phyloP scores from a whole-genome alignment of 1,284 basidiomycete genomes.

The Afroboletus lepidellus region DNA sequence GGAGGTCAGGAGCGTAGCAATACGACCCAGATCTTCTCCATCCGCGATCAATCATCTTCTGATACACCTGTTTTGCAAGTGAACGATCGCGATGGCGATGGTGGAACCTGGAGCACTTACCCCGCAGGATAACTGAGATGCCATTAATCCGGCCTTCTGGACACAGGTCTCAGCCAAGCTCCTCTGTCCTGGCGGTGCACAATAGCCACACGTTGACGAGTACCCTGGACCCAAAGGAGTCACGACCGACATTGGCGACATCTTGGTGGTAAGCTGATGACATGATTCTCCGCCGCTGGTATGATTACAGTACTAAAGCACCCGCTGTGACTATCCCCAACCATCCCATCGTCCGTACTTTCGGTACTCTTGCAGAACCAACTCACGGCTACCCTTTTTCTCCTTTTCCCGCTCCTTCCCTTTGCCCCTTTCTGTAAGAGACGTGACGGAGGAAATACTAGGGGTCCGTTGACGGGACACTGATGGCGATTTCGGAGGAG shows the following conservation, averaged over 20 bases:
- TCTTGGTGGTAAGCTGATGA: constrained; percentile 4
- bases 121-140: constrained; percentile 47
- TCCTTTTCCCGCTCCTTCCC: constrained; percentile 55
- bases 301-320: background rate
- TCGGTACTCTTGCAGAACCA: constrained; percentile 71
- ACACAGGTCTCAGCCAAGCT: constrained; percentile 34
- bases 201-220: constrained; percentile 43
- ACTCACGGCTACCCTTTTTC: constrained; percentile 59
- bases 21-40: constrained; percentile 87
- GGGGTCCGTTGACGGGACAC: constrained; percentile 46
- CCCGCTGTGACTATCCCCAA: constrained; percentile 55
- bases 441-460: constrained; percentile 51
- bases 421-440: constrained; percentile 59
- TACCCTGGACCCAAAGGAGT: constrained; percentile 26
- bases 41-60: constrained; percentile 82
- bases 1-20: constrained; percentile 84
- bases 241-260: constrained; percentile 32
- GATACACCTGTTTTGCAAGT: constrained; percentile 55
- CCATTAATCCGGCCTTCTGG: constrained; percentile 37
- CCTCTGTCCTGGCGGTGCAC: constrained; percentile 37
- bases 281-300: no score
- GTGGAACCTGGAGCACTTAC: constrained; percentile 35
- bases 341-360: constrained; percentile 84
- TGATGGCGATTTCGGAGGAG: constrained; percentile 43
- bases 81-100: background rate